Base-by-base conservation (phyloP, 768 basidiomycete species). In the Mycena latifolia region DNA sequence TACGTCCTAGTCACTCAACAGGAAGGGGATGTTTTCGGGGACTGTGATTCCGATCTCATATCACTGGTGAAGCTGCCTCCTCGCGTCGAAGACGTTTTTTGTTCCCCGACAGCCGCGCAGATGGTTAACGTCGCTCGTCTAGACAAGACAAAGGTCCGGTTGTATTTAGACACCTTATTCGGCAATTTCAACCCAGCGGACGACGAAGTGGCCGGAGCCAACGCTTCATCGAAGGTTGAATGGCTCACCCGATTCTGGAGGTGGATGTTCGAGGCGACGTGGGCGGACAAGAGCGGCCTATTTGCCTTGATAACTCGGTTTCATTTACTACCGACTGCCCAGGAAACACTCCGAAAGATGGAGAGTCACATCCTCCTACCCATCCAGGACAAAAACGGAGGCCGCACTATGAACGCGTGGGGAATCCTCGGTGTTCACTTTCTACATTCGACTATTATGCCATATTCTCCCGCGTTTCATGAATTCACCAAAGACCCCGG, bases 191-290 rank as follows among this genome's bases (percentile, higher is more conserved):
- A 54, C 51, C 65, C 61, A 9, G 65, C 65, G 15, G 39, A 60
- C 47, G 74, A 62, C 24, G 63, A 57, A 65, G 60, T 62, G 27
- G n/a, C 12, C 14, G 63, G 24, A 37, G 33, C n/a, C 11, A 59
- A 54, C 20, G 24, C 33, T 35, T 39, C 67, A 1, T 29, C 55
- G n/a, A 65, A 67, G 24, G 66, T 73, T 35, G 56, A 62, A 5
- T 78, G 77, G 77, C 61, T 76, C 18, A 37, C 50, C 14, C 39
- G 48, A 20, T 78, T 78, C 51, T 78, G 77, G 77, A 65, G 37
- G 18, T 78, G 73, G 74, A 47, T 73, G 18, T 53, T 39, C 12
- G 50, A 58, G 45, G 58, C 33, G 24, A 33, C 60, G 14, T 64
- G 64, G 67, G 28, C 33, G 3, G 61, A 58, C 27, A 39, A 46